Evolutionary conservation across 345 rosid species (phyloP), one percentile per base, ranked within the genome.

Genomic region (Salix brachista): DNA sequence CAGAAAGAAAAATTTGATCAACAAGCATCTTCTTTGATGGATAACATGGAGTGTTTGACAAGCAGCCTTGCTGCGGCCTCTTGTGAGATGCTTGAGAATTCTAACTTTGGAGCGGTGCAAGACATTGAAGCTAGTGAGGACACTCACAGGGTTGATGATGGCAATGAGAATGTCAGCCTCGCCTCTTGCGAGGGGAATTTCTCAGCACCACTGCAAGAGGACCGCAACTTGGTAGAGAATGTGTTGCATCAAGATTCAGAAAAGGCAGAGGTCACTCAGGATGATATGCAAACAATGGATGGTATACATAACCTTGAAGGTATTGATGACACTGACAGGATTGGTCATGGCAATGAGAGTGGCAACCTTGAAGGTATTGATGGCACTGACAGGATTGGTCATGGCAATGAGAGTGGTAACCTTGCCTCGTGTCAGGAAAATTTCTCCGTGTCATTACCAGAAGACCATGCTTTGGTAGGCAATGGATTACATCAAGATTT

Each of bases 401-500:
- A 70, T 50, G 48, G 77, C 41, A 74, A 58, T 28, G 80, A 78
- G 54, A 76, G 80, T 30, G 73, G 64, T 26, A 65, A 71, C 50
- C 67, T 70, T 72, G 36, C 62, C 70, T 61, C 76, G 7, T 46
- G 68, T 50, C 72, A 42, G 34, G 80, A 79, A 66, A 69, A 46
- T 74, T 69, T 67, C 8, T 62, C 82, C 54, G 75, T 23, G 2
- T 52, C 72, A 14, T 37, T 75, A 17, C 79, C 69, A 46, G 78
- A 73, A 72, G 84, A 80, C 73, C 67, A 71, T 61, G 62, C 70
- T 72, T 65, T 72, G 71, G 69, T 79, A n/a, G 90, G 72, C 69
- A 80, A 82, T 74, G 68, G 80, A 50, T 58, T 77, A 77, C 82
- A 80, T 74, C 80, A 76, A 70, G 84, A 82, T 65, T 44, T 67